A percentile compares a stretch with the other conserved stretches of the same genome.
Conservation (phyloP, 2,329 filamentous ascomycete species). For the Aureobasidium leucospermi region DNA sequence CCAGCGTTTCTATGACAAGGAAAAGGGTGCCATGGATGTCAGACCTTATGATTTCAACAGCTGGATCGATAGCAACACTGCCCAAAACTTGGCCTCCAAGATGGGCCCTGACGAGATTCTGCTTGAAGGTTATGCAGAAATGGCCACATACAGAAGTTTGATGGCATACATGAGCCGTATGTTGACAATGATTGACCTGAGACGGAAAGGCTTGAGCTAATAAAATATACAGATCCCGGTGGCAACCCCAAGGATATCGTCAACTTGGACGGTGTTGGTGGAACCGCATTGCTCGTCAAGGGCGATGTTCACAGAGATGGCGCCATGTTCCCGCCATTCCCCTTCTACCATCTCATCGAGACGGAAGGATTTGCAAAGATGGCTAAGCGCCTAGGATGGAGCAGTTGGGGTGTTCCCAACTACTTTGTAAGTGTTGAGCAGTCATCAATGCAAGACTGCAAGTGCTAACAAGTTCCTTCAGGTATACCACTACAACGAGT, state of each 20-base stretch:
- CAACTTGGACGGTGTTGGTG: constrained; percentile 84
- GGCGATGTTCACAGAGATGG: constrained; percentile 95
- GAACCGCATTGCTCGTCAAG: constrained; percentile 86
- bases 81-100: constrained; percentile 63
- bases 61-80: constrained; percentile 84
- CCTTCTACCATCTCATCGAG: constrained; percentile 95
- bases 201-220: not conserved
- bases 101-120: constrained; percentile 92
- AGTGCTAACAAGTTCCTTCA: constrained; percentile 28
- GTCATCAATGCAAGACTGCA: not conserved
- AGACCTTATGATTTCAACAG: constrained; percentile 96
- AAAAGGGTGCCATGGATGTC: constrained; percentile 65
- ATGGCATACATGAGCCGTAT: constrained; percentile 74
- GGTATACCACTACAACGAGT: constrained; percentile 90
- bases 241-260: constrained; percentile 36
- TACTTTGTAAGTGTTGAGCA: constrained; percentile 65
- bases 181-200: constrained; percentile 23
- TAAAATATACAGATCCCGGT: constrained; percentile 15
- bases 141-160: constrained; percentile 83
- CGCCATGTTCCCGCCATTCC: constrained; percentile 95
- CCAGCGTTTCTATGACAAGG: constrained; percentile 65
- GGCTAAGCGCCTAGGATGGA: constrained; percentile 81
- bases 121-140: constrained; percentile 85
- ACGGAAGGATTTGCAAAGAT: constrained; percentile 98
- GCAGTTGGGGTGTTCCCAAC: constrained; percentile 82